A percentile compares a stretch with the other conserved stretches of the same genome.
Evolutionary conservation across 1,139 yeast genomes (phyloP).

Genomic region (Taphrina sp.): DNA sequence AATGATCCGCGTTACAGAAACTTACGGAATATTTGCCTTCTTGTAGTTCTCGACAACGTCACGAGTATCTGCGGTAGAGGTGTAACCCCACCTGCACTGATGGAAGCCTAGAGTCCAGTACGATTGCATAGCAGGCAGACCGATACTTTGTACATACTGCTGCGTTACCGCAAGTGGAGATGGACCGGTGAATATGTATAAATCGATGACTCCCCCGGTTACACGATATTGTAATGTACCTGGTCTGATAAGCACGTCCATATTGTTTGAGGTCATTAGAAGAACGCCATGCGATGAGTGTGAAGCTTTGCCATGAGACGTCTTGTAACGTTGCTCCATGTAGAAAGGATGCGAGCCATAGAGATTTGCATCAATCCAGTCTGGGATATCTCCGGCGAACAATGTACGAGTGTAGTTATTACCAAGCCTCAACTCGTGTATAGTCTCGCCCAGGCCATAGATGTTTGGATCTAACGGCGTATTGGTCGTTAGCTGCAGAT

Average conservation of each 20-base stretch:
- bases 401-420: conserved; percentile 42
- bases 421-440: conserved; percentile 43
- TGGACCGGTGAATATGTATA: conserved; percentile 46
- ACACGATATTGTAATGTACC: conserved; percentile 42
- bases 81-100: conserved; percentile 96
- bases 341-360: conserved; percentile 43
- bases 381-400: conserved; percentile 38
- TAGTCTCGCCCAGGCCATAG: conserved; percentile 46
- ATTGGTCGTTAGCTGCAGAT: conserved; percentile 29
- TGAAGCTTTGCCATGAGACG: background rate
- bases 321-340: conserved; percentile 41
- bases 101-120: conserved; percentile 72
- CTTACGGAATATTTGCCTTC: conserved; percentile 65
- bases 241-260: conserved; percentile 39
- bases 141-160: conserved; percentile 42
- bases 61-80: conserved; percentile 75
- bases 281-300: conserved; percentile 38
- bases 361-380: conserved; percentile 36
- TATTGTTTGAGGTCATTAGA: conserved; percentile 39
- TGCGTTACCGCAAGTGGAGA: conserved; percentile 43
- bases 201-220: conserved; percentile 42
- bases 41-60: conserved; percentile 68
- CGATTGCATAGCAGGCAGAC: conserved; percentile 45
- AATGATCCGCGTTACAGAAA: no score
- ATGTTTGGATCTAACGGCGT: conserved; percentile 40